Conservation (phyloP, 768 basidiomycete genomes). For the Amanita pseudoporphyria region DNA sequence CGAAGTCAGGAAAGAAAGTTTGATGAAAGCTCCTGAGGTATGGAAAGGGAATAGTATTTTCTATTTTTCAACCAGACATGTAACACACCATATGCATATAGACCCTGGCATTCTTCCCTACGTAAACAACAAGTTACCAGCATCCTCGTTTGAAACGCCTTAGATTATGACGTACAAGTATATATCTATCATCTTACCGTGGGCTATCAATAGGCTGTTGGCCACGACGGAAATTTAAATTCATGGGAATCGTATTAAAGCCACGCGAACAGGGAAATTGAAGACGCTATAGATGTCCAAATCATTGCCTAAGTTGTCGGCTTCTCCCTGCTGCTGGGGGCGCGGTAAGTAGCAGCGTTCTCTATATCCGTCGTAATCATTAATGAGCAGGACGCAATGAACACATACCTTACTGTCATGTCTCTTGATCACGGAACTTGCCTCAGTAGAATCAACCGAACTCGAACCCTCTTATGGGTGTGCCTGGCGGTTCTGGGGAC, state of each 20-base stretch:
- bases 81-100: conserved; percentile 5
- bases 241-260: background rate
- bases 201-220: no score
- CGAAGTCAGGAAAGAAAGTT: conserved; percentile 1
- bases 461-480: background rate
- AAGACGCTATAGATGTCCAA: no score
- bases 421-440: no score
- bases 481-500: no score
- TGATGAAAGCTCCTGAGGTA: background rate
- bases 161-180: background rate
- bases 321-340: no score
- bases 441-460: background rate
- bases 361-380: no score
- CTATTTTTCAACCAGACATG: conserved; percentile 1
- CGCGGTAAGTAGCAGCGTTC: no score
- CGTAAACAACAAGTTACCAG: background rate
- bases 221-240: no score
- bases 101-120: background rate
- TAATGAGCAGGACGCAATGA: no score
- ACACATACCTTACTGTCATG: no score
- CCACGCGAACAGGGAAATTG: background rate
- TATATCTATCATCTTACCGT: background rate
- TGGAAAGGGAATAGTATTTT: conserved; percentile 1
- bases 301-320: no score
- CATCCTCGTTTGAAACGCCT: background rate